phyloP scores from a whole-genome alignment of 768 basidiomycete species.

The Sarcodon sp. region DNA sequence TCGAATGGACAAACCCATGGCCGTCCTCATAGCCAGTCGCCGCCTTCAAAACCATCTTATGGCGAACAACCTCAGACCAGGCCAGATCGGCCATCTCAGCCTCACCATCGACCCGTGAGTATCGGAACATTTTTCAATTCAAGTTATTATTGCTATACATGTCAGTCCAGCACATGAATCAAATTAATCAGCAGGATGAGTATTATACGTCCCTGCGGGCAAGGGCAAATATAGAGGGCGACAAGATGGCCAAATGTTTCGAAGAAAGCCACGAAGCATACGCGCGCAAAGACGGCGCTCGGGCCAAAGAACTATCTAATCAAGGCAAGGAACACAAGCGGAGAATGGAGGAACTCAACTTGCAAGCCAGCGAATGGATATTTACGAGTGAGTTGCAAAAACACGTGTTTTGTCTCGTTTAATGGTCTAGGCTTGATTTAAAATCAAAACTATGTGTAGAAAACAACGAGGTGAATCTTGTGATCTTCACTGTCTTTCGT shows the following conservation, averaged over 20 bases:
- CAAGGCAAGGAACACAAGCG: constrained; percentile 70
- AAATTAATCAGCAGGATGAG: constrained; percentile 54
- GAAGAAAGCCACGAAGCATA: constrained; percentile 71
- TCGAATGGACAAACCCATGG: too few species aligned
- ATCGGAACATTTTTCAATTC: too few species aligned
- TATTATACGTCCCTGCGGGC: constrained; percentile 62
- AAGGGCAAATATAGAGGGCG: constrained; percentile 68
- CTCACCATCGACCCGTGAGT: too few species aligned
- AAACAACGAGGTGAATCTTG: constrained; percentile 50
- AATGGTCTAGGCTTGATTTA: neutral
- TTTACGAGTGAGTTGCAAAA: constrained; percentile 42
- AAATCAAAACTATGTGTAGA: constrained; percentile 25
- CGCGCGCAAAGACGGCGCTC: constrained; percentile 53
- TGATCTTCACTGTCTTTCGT: neutral
- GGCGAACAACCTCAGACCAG: too few species aligned
- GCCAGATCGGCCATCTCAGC: too few species aligned
- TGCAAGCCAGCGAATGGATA: constrained; percentile 80
- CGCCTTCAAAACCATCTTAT: too few species aligned
- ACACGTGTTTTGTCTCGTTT: neutral
- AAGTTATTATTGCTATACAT: neutral
- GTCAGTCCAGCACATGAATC: constrained; percentile 33
- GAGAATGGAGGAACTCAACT: constrained; percentile 69
- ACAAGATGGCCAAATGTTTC: constrained; percentile 62
- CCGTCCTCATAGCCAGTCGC: too few species aligned
- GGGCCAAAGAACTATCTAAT: constrained; percentile 71